Base-by-base conservation (phyloP, 2,329 filamentous ascomycete species). In the Sporothrix globosa region DNA sequence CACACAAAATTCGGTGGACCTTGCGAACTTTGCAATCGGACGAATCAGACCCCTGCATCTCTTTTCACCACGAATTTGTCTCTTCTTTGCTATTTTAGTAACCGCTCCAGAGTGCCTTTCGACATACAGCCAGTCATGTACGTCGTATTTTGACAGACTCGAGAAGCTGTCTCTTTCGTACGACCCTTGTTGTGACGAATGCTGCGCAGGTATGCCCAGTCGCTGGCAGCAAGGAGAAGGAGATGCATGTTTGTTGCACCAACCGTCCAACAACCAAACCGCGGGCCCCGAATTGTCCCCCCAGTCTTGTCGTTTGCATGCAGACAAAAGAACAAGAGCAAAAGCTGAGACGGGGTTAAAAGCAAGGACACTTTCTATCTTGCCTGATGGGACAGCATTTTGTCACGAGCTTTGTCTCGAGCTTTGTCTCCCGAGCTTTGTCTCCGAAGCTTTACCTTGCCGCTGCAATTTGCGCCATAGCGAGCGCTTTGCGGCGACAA, bases 1-100 rank as follows among this genome's bases (percentile, higher is more conserved):
- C 41, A 63, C 58, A 63, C 46, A 39, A 67, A 67, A 41, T 39
- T 27, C 34, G 30, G 53, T 65, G 61, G 61, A 24, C n/a, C 56
- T 46, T 13, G 2, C 27, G 6, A 46, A 13, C 21, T 13, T 19
- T 34, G 9, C 21, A 30, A 54, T 54, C 41, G 34, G 39, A 44
- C 53, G 67, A 60, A 58, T 68, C 67, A 68, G 21, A 50, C 21
- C 41, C 24, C 48, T 44, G 52, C 21, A 48, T 58, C 66, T 46
- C 5, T 41, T 14, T 14, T 21, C 41, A 46, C 60, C 41, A 48
- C 60, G 60, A 48, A n/a, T 61, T 24, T 44, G 34, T 7, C 56
- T 61, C 56, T n/a, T 61, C 56, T 44, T 60, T 60, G 7, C 34
- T 34, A n/a, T 63, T 63, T 48, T 30, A 24, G 48, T 65, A 46